These are phyloP conservation scores for Harringtonia lauricola DNA, from an alignment of 2,329 filamentous ascomycete genomes.

Conservation along the genomic window DNA sequence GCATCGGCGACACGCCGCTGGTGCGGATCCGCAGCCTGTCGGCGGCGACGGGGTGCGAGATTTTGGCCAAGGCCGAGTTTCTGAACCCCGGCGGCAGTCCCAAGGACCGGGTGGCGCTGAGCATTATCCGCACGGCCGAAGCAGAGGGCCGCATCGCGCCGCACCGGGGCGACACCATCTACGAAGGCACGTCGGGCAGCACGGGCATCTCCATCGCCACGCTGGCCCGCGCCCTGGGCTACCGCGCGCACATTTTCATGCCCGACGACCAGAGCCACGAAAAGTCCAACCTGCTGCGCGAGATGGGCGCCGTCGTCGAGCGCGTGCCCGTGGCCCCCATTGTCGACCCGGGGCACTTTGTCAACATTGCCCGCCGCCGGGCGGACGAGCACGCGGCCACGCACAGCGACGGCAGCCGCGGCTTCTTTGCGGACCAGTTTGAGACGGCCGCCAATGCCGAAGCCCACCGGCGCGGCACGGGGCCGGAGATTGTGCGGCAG, in stretches of 20 bases:
- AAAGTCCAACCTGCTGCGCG: conserved; percentile 79
- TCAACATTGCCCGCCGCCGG: conserved; percentile 74
- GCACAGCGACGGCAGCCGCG: conserved; percentile 49
- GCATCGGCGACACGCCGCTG: conserved; percentile 88
- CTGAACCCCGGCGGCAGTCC: conserved; percentile 90
- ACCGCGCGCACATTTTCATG: conserved; percentile 95
- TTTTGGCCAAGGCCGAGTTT: conserved; percentile 92
- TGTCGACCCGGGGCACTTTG: conserved; percentile 85
- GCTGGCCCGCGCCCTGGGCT: conserved; percentile 77
- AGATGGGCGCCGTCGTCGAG: conserved; percentile 87
- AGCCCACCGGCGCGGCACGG: conserved; percentile 73
- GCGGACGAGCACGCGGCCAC: conserved; percentile 61
- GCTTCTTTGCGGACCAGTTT: conserved; percentile 95
- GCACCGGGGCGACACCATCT: conserved; percentile 81
- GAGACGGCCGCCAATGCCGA: conserved; percentile 82
- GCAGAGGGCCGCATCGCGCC: conserved; percentile 63
- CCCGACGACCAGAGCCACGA: conserved; percentile 81
- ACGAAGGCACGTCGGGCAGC: conserved; percentile 93
- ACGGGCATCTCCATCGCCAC: conserved; percentile 92
- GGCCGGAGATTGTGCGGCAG: conserved; percentile 80
- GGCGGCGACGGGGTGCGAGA: conserved; percentile 75
- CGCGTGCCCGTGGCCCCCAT: conserved; percentile 85
- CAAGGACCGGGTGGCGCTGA: conserved; percentile 88
- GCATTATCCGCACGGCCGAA: conserved; percentile 80
- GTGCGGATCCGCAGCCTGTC: conserved; percentile 79